Evolutionary conservation across 2,329 filamentous ascomycete species (phyloP), one percentile per base, ranked within the genome.

Genomic region (Alternaria gansuensis): DNA sequence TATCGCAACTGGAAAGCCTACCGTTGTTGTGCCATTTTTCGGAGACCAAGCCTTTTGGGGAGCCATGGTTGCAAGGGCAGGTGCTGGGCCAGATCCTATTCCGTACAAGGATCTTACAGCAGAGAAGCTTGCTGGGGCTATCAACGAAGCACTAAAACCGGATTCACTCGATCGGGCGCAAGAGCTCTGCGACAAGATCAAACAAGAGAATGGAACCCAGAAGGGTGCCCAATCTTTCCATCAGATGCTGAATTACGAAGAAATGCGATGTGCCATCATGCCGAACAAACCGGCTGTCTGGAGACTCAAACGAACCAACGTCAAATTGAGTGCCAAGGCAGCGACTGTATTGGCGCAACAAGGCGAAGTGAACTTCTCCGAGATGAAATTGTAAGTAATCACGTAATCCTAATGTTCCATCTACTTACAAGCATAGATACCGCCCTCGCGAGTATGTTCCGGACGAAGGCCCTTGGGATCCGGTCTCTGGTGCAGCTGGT

Each of bases 11-110:
- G 92, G 92, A 24, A 88, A 88, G 53, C 92, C 92, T 2, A 96
- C 92, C 0, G 85, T 95, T 2, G 84, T 96, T 3, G 88, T 96
- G 0, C 92, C 92, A 0, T 96, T 96, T 79, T 96, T 80, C 46
- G 78, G 78, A 21, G 77, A 79, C 46, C 77, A 79, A 48, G 74
- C 75, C 2, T 79, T 79, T 55, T 80, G 78, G 78, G 78, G 77
- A 50, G 69, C 75, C 10, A 79, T 80, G 78, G 74, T 78, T 1
- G 74, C 75, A 17, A 71, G 71, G 53, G 78, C 78, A 40, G 78
- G 78, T 17, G 78, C 78, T 48, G 78, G 78, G 7, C 78, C 78
- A 17, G 61, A 71, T n/a, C 77, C 78, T 1, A 71, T 78, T 28
- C 72, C 74, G 0, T 76, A 77, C 61, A 79, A 79, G 54, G 70